Evolutionary conservation across 2,329 filamentous ascomycete species (phyloP).

Genomic region (Hypoxylon sp.): DNA sequence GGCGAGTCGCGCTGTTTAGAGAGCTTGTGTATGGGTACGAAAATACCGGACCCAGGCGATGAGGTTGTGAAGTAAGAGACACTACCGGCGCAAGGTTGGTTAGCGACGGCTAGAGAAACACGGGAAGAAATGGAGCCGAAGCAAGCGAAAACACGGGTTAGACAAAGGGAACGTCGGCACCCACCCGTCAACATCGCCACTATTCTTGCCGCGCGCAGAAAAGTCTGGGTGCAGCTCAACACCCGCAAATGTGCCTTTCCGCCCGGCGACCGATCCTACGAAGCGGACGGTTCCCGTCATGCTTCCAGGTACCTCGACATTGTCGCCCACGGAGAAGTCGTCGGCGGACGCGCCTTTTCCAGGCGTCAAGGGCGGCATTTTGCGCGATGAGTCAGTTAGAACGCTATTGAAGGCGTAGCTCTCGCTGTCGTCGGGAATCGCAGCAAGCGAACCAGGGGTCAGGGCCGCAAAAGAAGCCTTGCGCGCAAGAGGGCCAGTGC

Average conservation of each 20-base stretch:
- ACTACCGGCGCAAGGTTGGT: constrained; percentile 48
- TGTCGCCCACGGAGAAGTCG: constrained; percentile 76
- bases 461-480: constrained; percentile 77
- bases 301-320: constrained; percentile 89
- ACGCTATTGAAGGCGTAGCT: constrained; percentile 68
- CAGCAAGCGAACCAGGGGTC: constrained; percentile 67
- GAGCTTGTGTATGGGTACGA: constrained; percentile 85
- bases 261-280: constrained; percentile 84
- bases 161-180: constrained; percentile 41
- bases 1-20: constrained; percentile 68
- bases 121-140: constrained; percentile 8
- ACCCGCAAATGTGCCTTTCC: constrained; percentile 90
- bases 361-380: constrained; percentile 64
- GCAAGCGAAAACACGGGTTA: not conserved
- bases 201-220: constrained; percentile 89
- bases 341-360: constrained; percentile 57
- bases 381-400: constrained; percentile 52
- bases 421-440: constrained; percentile 72
- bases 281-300: constrained; percentile 93
- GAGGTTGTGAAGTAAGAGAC: constrained; percentile 83
- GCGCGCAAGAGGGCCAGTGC: constrained; percentile 61
- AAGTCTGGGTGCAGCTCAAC: constrained; percentile 87
- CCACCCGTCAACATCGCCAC: constrained; percentile 93
- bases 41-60: constrained; percentile 85
- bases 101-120: constrained; percentile 9